phyloP scores from a whole-genome alignment of 73 alveolate genomes.

The Tetrahymena malaccensis region DNA sequence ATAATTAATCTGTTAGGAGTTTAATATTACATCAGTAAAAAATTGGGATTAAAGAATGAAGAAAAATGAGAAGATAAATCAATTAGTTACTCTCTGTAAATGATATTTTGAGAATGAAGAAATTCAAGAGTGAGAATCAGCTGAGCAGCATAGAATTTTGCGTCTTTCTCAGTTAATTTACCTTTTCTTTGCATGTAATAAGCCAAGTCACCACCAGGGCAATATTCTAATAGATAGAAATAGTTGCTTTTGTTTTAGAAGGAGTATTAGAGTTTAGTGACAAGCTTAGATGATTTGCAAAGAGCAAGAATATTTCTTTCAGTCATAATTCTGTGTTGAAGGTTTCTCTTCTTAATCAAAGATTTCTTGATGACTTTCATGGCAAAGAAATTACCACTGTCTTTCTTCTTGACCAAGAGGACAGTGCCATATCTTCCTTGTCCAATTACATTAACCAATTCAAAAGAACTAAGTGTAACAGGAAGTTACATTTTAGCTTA shows the following conservation, averaged over 20 bases:
- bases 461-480: neutral
- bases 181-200: conserved; percentile 15
- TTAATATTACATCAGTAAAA: neutral
- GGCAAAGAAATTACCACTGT: conserved; percentile 74
- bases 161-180: conserved; percentile 73
- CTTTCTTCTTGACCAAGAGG: conserved; percentile 66
- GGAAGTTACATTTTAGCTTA: neutral
- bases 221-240: conserved; percentile 44
- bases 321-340: neutral
- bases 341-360: neutral
- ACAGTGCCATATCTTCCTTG: conserved; percentile 92
- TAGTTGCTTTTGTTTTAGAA: conserved; percentile 33
- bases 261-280: conserved; percentile 36
- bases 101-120: conserved; percentile 59
- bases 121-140: conserved; percentile 56
- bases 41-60: neutral
- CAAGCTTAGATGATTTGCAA: neutral
- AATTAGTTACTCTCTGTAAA: conserved; percentile 58
- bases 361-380: conserved; percentile 60
- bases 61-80: neutral
- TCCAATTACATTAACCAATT: conserved; percentile 48
- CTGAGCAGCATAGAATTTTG: conserved; percentile 70
- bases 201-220: conserved; percentile 53
- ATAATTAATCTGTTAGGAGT: neutral
- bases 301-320: neutral